These are phyloP conservation scores for Phytophthora meadii DNA, from an alignment of 352 stramenopile species.

Conservation along the genomic window DNA sequence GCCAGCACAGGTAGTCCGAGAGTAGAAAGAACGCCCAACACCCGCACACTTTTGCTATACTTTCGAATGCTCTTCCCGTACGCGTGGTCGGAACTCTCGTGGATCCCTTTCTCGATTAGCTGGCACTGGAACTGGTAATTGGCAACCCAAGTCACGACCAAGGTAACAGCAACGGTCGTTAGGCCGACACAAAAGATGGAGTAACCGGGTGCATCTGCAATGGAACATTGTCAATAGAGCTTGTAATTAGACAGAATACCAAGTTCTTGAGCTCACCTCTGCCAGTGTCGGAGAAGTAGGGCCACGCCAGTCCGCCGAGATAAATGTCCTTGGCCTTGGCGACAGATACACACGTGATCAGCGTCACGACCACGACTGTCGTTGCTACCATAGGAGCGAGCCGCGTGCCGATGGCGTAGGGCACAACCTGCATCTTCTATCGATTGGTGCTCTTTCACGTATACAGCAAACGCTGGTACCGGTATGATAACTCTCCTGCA, in stretches of 20 bases:
- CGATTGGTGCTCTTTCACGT: not conserved
- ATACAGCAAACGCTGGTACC: not conserved
- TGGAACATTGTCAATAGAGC: not conserved
- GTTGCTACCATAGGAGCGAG: conserved; percentile 44
- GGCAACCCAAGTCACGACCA: conserved; percentile 49
- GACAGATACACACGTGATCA: conserved; percentile 54
- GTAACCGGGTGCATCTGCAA: conserved; percentile 9
- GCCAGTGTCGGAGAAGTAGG: conserved; percentile 64
- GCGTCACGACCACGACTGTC: conserved; percentile 35
- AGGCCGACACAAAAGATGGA: conserved; percentile 47
- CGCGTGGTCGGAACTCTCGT: not conserved
- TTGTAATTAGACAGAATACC: not conserved
- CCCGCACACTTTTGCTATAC: conserved; percentile 25
- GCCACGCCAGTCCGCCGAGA: conserved; percentile 53
- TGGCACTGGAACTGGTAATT: conserved; percentile 58
- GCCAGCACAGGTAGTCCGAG: conserved; percentile 52
- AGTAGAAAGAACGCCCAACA: conserved; percentile 40
- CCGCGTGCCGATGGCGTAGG: conserved; percentile 21
- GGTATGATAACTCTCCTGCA: not conserved
- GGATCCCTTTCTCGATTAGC: conserved; percentile 17
- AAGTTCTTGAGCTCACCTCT: conserved; percentile 25
- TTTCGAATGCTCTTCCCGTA: conserved; percentile 20
- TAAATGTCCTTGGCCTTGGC: conserved; percentile 49
- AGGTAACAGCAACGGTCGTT: conserved; percentile 33
- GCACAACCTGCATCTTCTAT: conserved; percentile 6